Evolutionary conservation across 2,329 filamentous ascomycete genomes (phyloP), one percentile per base, ranked within the genome.

Genomic region (Colletotrichum graminicola): DNA sequence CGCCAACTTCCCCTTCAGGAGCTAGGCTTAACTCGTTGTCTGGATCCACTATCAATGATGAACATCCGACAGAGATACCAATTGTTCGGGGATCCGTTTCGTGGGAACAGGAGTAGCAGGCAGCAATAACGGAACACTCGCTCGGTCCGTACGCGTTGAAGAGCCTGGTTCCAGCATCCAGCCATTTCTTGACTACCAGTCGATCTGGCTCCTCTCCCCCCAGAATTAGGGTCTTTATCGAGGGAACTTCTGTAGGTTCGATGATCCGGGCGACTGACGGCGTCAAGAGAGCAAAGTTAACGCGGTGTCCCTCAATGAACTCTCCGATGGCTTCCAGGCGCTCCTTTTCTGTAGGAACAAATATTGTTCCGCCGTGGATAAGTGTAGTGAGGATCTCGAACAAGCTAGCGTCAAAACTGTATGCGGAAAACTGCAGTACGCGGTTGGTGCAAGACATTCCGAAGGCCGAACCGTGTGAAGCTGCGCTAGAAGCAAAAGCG

Each of bases 111-210:
- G n/a, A 2, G 26, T 67, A 56, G 36, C 85, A 80, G 1, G 84
- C 83, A 64, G 84, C 86, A 4, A 84, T 84, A 1, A 88, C 84
- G 0, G 86, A 87, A 52, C 75, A 77, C 51, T 79, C 78, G 29
- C 74, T 75, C 3, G 77, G 77, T 0, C 78, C 78, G 55, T 78
- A 78, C 14, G 74, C 73, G 47, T 76, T 76, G 66, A 76, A 74
- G 1, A 78, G 80, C 2, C 18, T 3, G 1, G n/a, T 14, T 1
- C 63, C 47, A 14, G 63, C 45, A 54, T 81, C 81, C 0, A 60
- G 55, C 77, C 77, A 78, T 21, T 45, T 67, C 18, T 32, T 2
- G 2, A 71, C 18, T 10, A 71, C 39, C 6, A n/a, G 2, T 4
- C 34, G 41, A 11, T 71, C 67, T 1, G 63, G 67, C 3, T 47